phyloP scores from a whole-genome alignment of 176 grass and related monocot species.

The Cocos nucifera region DNA sequence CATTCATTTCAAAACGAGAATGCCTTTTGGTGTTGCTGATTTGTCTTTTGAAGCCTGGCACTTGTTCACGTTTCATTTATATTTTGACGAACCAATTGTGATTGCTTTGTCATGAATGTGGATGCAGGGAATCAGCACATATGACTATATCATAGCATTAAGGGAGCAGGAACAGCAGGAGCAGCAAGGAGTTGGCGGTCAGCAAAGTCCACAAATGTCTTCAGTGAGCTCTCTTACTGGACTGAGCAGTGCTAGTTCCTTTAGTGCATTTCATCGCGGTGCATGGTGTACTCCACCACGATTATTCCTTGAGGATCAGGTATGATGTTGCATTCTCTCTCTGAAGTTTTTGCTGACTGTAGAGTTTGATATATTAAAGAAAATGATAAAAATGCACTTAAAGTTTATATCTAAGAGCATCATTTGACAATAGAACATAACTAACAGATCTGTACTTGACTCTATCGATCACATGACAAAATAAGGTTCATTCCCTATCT shows the following conservation, averaged over 20 bases:
- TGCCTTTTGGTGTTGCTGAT: no score
- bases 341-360: neutral
- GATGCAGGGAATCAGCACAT: slow-evolving; percentile 80
- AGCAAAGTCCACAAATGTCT: slow-evolving; percentile 96
- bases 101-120: neutral
- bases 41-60: no score
- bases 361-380: neutral
- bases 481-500: no score
- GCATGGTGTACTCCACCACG: slow-evolving; percentile 95
- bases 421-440: no score
- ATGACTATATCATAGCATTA: slow-evolving; percentile 97
- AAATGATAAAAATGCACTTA: no score
- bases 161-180: slow-evolving; percentile 68
- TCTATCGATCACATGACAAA: no score
- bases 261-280: slow-evolving; percentile 70
- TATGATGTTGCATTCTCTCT: slow-evolving; percentile 13
- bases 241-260: slow-evolving; percentile 94
- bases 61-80: no score
- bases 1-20: no score
- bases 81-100: no score
- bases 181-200: slow-evolving; percentile 46
- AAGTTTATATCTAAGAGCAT: no score
- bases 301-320: slow-evolving; percentile 96
- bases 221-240: slow-evolving; percentile 90
- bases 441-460: no score